Evolutionary conservation across 495 filamentous ascomycete genomes (phyloP).

Genomic region (Neurospora sp.): DNA sequence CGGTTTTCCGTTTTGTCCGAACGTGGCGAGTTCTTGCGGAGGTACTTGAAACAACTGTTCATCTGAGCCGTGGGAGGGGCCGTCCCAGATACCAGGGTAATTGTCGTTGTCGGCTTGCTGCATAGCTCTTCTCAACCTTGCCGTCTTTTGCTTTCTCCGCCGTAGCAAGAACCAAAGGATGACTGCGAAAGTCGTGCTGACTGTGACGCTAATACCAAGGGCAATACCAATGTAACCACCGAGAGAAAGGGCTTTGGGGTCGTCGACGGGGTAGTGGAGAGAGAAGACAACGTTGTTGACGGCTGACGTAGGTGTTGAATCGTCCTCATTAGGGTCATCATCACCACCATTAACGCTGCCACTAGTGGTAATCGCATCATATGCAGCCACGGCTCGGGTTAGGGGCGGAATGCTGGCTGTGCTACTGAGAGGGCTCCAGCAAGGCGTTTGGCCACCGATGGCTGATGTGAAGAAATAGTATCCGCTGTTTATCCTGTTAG

Average conservation of each 20-base stretch:
- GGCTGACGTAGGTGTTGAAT: conserved; percentile 14
- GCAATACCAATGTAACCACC: not conserved
- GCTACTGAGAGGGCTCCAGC: conserved; percentile 11
- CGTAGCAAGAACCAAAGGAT: not conserved
- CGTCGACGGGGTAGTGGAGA: conserved; percentile 15
- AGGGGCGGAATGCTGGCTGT: conserved; percentile 7
- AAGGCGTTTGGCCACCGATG: conserved; percentile 17
- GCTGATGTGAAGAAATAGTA: conserved; percentile 15
- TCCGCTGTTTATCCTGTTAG: conserved; percentile 6
- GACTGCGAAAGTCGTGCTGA: not conserved
- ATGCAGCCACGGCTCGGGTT: not conserved
- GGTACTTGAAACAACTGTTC: not conserved
- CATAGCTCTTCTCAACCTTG: not conserved
- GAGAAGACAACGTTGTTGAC: conserved; percentile 22
- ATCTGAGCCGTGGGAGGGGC: not conserved
- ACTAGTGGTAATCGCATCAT: not conserved
- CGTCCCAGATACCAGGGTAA: not conserved
- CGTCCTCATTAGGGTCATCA: not conserved
- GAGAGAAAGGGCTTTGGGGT: not conserved
- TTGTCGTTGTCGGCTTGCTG: not conserved
- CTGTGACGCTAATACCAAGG: not conserved
- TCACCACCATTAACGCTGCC: not conserved
- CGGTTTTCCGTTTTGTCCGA: not conserved
- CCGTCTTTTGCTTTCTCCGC: not conserved
- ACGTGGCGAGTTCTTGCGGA: not conserved